A percentile compares a stretch with the other conserved stretches of the same genome.
Conservation (phyloP, 352 stramenopile genomes). For the Peronospora farinosa region DNA sequence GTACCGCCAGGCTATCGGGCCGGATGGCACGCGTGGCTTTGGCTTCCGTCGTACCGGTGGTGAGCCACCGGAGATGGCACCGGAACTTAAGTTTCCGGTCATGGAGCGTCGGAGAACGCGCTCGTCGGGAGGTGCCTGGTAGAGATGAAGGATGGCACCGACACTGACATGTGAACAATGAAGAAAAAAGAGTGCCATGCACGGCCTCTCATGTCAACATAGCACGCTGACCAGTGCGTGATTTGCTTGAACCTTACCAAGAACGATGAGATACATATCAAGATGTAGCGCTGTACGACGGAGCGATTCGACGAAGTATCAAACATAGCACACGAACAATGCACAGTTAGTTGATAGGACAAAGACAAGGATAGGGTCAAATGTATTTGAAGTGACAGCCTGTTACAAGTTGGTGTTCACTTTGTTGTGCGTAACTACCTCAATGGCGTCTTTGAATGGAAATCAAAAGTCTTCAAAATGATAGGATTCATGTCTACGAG, state of each 20-base stretch:
- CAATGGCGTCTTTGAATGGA: no score
- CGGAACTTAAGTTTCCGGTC: slow-evolving; percentile 48
- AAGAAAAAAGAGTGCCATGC: slow-evolving; percentile 4
- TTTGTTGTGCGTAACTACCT: no score
- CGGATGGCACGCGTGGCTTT: slow-evolving; percentile 78
- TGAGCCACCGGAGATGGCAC: slow-evolving; percentile 44
- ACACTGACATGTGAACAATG: slow-evolving; percentile 19
- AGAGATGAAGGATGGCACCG: slow-evolving; percentile 18
- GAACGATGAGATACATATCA: slow-evolving; percentile 22
- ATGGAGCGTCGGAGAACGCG: slow-evolving; percentile 73
- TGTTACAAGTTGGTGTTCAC: not conserved
- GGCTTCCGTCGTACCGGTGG: slow-evolving; percentile 56
- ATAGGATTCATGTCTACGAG: no score
- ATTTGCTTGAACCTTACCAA: slow-evolving; percentile 26
- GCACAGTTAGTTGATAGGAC: slow-evolving; percentile 26
- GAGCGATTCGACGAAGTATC: slow-evolving; percentile 15
- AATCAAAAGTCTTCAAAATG: no score
- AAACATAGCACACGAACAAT: slow-evolving; percentile 27
- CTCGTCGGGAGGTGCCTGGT: slow-evolving; percentile 53
- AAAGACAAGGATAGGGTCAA: slow-evolving; percentile 1
- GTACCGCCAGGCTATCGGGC: slow-evolving; percentile 73
- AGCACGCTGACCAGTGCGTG: slow-evolving; percentile 19
- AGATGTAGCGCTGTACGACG: slow-evolving; percentile 23
- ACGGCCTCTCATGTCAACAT: slow-evolving; percentile 21
- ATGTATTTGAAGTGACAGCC: not conserved